Evolutionary conservation across 2,329 filamentous ascomycete species (phyloP).

Genomic region (Erysiphe neolycopersici): DNA sequence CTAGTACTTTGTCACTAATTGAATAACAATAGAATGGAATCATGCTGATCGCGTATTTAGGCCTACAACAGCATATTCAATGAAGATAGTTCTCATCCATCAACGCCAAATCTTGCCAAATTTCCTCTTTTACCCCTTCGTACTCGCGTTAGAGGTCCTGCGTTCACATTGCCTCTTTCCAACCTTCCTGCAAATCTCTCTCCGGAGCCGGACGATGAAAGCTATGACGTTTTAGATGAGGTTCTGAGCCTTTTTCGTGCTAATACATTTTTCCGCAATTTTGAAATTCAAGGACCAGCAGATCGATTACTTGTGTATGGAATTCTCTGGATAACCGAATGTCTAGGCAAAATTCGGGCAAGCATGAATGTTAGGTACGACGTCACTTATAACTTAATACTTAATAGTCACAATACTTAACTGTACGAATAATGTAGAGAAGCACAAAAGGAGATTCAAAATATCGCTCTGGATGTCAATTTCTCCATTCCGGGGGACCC

Average conservation of each 20-base stretch:
- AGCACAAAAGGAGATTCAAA: conserved; percentile 52
- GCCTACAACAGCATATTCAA: conserved; percentile 97
- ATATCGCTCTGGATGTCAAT: conserved; percentile 70
- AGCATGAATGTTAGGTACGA: conserved; percentile 34
- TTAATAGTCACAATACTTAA: too few relatives aligned
- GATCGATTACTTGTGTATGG: conserved; percentile 91
- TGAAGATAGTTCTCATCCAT: conserved; percentile 40
- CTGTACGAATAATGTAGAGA: conserved; percentile 14
- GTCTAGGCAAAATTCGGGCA: conserved; percentile 65
- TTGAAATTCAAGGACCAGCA: conserved; percentile 90
- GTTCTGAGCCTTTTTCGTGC: conserved; percentile 78
- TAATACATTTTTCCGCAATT: conserved; percentile 98
- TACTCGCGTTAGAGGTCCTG: conserved; percentile 84
- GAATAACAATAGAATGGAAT: background rate
- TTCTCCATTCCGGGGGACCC: conserved; percentile 90
- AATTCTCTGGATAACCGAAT: conserved; percentile 83
- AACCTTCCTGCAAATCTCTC: conserved; percentile 20
- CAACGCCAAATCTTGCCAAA: conserved; percentile 44
- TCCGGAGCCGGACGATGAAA: conserved; percentile 64
- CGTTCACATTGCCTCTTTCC: conserved; percentile 48
- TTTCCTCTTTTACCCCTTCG: conserved; percentile 85
- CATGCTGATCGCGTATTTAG: conserved; percentile 18
- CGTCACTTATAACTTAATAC: background rate
- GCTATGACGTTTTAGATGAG: conserved; percentile 92
- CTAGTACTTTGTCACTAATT: too few relatives aligned